Conservation (phyloP, 352 stramenopile genomes). For the Pythium oligandrum region DNA sequence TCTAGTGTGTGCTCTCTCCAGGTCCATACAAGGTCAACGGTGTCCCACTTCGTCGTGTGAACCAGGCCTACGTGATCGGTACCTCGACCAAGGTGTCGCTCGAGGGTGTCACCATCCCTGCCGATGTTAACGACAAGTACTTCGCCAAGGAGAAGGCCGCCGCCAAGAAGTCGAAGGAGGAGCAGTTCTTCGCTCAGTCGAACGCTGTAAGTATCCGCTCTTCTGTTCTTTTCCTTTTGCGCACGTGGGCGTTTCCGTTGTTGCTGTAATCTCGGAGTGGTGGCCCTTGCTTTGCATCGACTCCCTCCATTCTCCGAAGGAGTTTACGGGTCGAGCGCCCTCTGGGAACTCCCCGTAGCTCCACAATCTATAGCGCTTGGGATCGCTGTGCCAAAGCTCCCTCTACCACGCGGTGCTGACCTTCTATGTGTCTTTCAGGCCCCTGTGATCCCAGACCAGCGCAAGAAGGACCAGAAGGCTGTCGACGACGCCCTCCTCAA, state of each 20-base stretch:
- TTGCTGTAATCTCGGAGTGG: constrained; percentile 18
- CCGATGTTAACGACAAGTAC: constrained; percentile 94
- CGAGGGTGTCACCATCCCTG: constrained; percentile 86
- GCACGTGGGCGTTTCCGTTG: constrained; percentile 20
- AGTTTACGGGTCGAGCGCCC: too few relatives aligned
- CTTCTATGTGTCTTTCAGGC: constrained; percentile 27
- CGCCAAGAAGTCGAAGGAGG: constrained; percentile 91
- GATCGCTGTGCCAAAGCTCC: constrained; percentile 89
- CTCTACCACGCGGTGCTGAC: constrained; percentile 37
- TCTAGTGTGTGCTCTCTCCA: neutral
- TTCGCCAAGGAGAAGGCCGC: constrained; percentile 92
- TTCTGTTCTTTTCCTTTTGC: constrained; percentile 3
- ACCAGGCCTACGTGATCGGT: constrained; percentile 98
- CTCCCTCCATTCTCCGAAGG: too few relatives aligned
- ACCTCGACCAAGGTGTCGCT: constrained; percentile 98
- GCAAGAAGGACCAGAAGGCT: constrained; percentile 98
- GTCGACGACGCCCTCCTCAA: constrained; percentile 93
- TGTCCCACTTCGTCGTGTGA: constrained; percentile 95
- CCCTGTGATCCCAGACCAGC: constrained; percentile 94
- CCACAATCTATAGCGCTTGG: constrained; percentile 62
- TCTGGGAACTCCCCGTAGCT: too few relatives aligned
- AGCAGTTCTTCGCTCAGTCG: constrained; percentile 97
- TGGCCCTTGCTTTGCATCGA: neutral
- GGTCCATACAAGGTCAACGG: constrained; percentile 97
- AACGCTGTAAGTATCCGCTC: constrained; percentile 50